These are phyloP conservation scores for Cenchrus purpureus DNA, from an alignment of 176 grass and related monocot genomes.

Conservation along the genomic window DNA sequence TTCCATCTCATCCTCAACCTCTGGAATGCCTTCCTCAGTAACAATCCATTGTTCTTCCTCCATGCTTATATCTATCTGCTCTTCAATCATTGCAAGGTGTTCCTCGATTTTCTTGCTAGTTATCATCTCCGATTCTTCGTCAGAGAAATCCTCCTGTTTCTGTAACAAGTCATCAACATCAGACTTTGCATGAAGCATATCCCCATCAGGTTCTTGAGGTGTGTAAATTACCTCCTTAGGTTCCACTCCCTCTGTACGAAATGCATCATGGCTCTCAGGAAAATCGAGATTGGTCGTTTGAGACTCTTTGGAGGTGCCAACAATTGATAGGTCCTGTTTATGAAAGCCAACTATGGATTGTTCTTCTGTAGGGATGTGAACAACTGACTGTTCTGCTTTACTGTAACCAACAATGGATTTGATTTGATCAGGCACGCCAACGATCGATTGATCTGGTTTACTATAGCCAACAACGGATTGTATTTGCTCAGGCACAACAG, in stretches of 20 bases:
- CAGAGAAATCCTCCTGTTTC: constrained; percentile 17
- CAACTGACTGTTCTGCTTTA: constrained; percentile 28
- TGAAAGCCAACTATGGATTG: constrained; percentile 33
- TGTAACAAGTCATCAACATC: constrained; percentile 5
- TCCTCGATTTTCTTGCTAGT: not conserved
- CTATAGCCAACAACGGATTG: constrained; percentile 22
- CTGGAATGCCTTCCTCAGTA: constrained; percentile 19
- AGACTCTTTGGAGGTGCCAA: constrained; percentile 23
- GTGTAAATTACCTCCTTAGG: constrained; percentile 4
- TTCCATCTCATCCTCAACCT: not conserved
- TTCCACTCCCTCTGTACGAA: not conserved
- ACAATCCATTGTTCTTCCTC: constrained; percentile 28
- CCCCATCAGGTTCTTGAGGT: not conserved
- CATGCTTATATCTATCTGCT: constrained; percentile 10
- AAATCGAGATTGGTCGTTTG: constrained; percentile 35
- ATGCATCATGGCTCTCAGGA: constrained; percentile 2
- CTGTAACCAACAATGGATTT: constrained; percentile 32
- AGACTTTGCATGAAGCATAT: constrained; percentile 17
- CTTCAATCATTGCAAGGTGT: constrained; percentile 41
- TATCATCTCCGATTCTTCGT: not conserved
- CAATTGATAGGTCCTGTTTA: constrained; percentile 33
- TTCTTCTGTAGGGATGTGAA: constrained; percentile 13
- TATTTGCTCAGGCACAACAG: constrained; percentile 4
- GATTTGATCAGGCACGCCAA: not conserved
- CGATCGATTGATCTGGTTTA: constrained; percentile 29